Conservation (phyloP, 148 eudicot genomes). For the Vaccinium corymbosum region DNA sequence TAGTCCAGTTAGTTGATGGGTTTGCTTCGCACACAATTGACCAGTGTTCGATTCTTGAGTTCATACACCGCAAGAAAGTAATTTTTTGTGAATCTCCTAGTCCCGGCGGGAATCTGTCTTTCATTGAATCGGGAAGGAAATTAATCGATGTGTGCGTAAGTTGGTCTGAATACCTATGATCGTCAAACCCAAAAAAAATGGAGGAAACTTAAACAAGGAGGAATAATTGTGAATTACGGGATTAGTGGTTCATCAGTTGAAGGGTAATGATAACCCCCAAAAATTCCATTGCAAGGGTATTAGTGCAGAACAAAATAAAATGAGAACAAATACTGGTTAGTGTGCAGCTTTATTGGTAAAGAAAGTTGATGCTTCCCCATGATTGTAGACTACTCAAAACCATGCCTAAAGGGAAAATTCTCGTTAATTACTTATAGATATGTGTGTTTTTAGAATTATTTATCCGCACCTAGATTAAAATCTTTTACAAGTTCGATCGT, state of each 20-base stretch:
- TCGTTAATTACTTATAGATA: background rate
- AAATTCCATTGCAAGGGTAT: constrained; percentile 6
- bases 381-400: background rate
- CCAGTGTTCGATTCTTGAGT: too few species aligned
- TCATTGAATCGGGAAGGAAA: too few species aligned
- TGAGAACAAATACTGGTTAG: background rate
- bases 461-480: background rate
- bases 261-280: constrained; percentile 3
- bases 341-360: constrained; percentile 5
- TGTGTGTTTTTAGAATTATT: background rate
- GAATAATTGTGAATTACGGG: constrained; percentile 13
- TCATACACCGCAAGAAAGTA: too few species aligned
- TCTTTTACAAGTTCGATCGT: background rate
- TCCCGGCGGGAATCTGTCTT: too few species aligned
- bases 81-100: too few species aligned
- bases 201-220: background rate
- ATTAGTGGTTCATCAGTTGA: constrained; percentile 9
- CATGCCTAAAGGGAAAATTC: background rate
- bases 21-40: too few species aligned
- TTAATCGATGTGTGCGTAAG: too few species aligned
- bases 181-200: too few species aligned
- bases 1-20: too few species aligned
- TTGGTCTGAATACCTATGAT: too few species aligned
- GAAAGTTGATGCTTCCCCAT: background rate
- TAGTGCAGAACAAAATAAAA: background rate